A percentile compares a stretch with the other conserved stretches of the same genome.
Conservation (phyloP, 176 grass and related monocot genomes). For the Carex parvula region DNA sequence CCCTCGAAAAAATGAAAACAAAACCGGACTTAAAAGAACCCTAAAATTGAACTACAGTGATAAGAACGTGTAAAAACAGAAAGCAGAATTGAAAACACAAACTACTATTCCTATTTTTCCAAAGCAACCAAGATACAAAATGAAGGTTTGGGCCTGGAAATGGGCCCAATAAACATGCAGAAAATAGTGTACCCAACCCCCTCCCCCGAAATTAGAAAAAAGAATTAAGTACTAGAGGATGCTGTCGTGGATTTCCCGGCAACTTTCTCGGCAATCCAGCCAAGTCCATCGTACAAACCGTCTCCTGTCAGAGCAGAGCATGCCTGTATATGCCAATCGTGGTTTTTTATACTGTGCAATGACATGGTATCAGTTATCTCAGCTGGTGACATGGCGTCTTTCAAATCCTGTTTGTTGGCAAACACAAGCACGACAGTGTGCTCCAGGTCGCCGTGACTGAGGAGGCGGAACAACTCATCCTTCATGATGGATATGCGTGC, state of each 20-base stretch:
- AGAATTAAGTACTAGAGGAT: conserved; percentile 21
- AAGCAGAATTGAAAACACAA: neutral
- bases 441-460: conserved; percentile 69
- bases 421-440: conserved; percentile 65
- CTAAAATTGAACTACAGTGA: neutral
- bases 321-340: conserved; percentile 95
- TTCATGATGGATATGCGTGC: conserved; percentile 83
- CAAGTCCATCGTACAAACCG: conserved; percentile 78
- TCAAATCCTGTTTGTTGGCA: conserved; percentile 95
- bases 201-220: neutral
- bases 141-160: neutral
- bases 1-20: neutral
- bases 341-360: conserved; percentile 94
- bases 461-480: conserved; percentile 61
- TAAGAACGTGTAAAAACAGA: neutral
- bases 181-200: neutral
- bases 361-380: conserved; percentile 93
- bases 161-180: neutral
- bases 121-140: conserved; percentile 15
- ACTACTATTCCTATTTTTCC: neutral
- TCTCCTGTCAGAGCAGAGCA: conserved; percentile 74
- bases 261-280: conserved; percentile 89
- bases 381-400: conserved; percentile 80
- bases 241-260: conserved; percentile 46
- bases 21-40: neutral